Conservation (phyloP, 192 early-diverging fungal genomes). For the Dissophora globulifera region DNA sequence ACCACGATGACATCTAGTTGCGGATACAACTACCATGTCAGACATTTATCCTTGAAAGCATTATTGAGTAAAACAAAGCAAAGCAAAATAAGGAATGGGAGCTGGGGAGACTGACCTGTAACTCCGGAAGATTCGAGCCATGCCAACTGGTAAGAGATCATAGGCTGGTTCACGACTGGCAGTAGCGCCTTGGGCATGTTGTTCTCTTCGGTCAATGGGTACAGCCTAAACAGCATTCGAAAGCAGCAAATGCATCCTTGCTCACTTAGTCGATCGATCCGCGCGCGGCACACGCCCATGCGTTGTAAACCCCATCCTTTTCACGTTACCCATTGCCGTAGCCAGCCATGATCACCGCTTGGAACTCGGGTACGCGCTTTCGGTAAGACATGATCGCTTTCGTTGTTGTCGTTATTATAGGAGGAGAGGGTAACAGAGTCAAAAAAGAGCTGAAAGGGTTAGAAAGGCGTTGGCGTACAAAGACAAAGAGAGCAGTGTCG, state of each 20-base stretch:
- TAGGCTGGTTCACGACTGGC: constrained; percentile 94
- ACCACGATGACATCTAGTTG: constrained; percentile 86
- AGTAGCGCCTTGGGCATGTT: constrained; percentile 93
- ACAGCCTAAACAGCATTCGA: constrained; percentile 59
- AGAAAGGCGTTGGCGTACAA: not conserved
- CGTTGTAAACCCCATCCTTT: not conserved
- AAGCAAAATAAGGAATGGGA: not conserved
- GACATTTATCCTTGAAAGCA: no score
- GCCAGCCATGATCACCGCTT: constrained; percentile 74
- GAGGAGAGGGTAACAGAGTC: not conserved
- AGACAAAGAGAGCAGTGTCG: not conserved
- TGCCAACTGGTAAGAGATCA: constrained; percentile 92
- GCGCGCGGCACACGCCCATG: not conserved
- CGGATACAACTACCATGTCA: no score
- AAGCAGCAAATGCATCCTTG: not conserved
- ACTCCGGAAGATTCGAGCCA: constrained; percentile 93
- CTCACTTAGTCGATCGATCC: no score
- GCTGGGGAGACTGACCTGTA: constrained; percentile 34
- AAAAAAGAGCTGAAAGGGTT: no score
- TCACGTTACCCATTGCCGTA: constrained; percentile 68
- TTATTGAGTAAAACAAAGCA: not conserved
- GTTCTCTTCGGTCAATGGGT: constrained; percentile 81
- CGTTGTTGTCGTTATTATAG: no score
- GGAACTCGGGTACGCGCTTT: constrained; percentile 66
- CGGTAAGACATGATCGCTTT: constrained; percentile 42